Evolutionary conservation across 2,329 filamentous ascomycete genomes (phyloP).

Genomic region (Colletotrichum lindemuthianum): DNA sequence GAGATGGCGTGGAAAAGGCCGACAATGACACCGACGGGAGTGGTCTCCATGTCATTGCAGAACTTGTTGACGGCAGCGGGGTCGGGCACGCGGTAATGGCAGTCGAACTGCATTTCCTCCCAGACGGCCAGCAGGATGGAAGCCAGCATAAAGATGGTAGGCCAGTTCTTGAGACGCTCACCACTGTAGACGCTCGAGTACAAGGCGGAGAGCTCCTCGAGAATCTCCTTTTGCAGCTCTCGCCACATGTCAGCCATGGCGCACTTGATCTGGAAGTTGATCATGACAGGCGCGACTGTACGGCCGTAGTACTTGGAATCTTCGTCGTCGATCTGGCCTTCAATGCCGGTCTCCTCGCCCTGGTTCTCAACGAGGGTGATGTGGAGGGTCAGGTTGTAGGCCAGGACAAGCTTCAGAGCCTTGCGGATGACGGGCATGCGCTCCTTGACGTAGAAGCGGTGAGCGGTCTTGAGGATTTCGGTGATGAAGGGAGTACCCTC

Average conservation of each 20-base stretch:
- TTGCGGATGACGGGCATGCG: conserved; percentile 92
- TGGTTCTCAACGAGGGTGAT: conserved; percentile 94
- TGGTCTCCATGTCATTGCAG: conserved; percentile 96
- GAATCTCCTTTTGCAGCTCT: conserved; percentile 93
- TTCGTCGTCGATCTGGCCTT: conserved; percentile 87
- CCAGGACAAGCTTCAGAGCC: conserved; percentile 91
- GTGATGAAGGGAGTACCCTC: conserved; percentile 95
- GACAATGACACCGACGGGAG: conserved; percentile 94
- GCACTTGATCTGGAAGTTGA: conserved; percentile 99
- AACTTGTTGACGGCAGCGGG: conserved; percentile 89
- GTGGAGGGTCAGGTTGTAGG: conserved; percentile 94
- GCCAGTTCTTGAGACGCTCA: conserved; percentile 98
- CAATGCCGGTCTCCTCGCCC: conserved; percentile 79
- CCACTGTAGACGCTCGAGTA: conserved; percentile 99
- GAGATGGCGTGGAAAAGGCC: conserved; percentile 98
- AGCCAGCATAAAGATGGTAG: conserved; percentile 96
- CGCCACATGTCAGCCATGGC: conserved; percentile 98
- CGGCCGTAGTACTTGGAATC: conserved; percentile 90
- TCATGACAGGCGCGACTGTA: conserved; percentile 95
- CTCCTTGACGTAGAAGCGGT: conserved; percentile 91
- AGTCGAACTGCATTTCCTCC: conserved; percentile 99
- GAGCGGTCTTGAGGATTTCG: conserved; percentile 94
- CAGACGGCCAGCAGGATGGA: conserved; percentile 93
- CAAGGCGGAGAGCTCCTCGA: conserved; percentile 89
- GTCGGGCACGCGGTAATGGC: conserved; percentile 93